Evolutionary conservation across 192 early-diverging fungal genomes (phyloP), one percentile per base, ranked within the genome.

Genomic region (Coemansia furcata): DNA sequence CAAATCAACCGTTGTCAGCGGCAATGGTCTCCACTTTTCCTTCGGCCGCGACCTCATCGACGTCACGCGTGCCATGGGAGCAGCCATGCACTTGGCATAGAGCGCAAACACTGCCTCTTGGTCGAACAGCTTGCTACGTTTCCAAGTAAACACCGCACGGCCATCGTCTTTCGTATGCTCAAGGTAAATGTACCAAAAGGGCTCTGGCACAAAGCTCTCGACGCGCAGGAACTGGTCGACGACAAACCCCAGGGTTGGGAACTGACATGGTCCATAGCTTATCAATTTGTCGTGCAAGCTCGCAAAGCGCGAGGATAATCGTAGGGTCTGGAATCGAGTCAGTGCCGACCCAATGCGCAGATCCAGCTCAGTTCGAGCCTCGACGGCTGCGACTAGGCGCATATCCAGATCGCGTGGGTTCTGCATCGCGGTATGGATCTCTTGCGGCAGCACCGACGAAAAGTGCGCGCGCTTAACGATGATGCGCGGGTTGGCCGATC

Each of bases 211-310:
- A 85, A 99, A 99, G 29, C 80, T 80, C 50, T 93, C 84, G 6
- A 88, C 85, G 58, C 88, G 85, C 44, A 86, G 69, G 67, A 87
- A 97, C 62, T 90, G 88, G 60, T 95, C 93, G 7, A 98, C 97
- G 6, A 98, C 89, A 76, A 99, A 99, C 0, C 96, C 97, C 12
- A 99, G 66, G 0, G 96, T 98, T 3, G 97, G 97, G 50, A 99
- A 96, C 77, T 99, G 97, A 74, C 97, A 99, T 11, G 92, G 86
- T 6, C 95, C 97, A 81, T 92, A 98, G 74, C 93, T 95, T 12
- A 99, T 73, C 5, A 95, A 36, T 62, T 86, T 85, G 3, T 87
- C 83, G 15, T 84, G 47, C 0, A 91, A 62, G 14, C 83, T 85
- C 0, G 60, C 38, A 65, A 93, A 92, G 26, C 84, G 61, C 15